A percentile compares a stretch with the other conserved stretches of the same genome.
Conservation (phyloP, 441 rosid species). For the Metrosideros polymorpha region DNA sequence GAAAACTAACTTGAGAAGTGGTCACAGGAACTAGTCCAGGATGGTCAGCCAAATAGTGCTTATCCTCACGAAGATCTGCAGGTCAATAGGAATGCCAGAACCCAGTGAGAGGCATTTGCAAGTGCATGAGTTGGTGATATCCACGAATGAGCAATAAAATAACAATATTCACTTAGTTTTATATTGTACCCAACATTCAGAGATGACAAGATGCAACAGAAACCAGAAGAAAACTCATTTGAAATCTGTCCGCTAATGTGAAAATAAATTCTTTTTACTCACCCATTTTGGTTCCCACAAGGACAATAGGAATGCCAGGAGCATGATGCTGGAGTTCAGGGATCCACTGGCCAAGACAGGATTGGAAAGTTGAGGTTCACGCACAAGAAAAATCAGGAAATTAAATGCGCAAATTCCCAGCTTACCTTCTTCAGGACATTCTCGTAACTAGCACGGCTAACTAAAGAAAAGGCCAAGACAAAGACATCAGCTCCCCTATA, state of each 20-base stretch:
- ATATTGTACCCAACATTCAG: background rate
- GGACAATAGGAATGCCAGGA: constrained; percentile 82
- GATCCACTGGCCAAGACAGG: constrained; percentile 61
- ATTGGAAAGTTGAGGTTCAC: background rate
- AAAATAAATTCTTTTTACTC: constrained; percentile 4
- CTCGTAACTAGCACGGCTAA: constrained; percentile 95
- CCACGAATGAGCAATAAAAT: background rate
- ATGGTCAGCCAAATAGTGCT: constrained; percentile 92
- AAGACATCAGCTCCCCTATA: constrained; percentile 97
- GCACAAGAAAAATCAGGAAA: background rate
- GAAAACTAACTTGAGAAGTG: constrained; percentile 64
- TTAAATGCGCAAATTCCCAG: background rate
- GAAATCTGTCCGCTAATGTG: background rate
- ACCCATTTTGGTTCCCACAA: constrained; percentile 97
- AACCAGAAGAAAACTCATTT: background rate
- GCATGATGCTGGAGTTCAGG: constrained; percentile 96
- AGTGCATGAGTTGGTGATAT: background rate
- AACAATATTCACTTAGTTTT: background rate
- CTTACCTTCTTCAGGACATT: constrained; percentile 84
- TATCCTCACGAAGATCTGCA: constrained; percentile 96
- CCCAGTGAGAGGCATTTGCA: background rate
- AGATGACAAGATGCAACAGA: background rate
- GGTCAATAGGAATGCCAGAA: background rate
- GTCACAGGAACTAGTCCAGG: constrained; percentile 93
- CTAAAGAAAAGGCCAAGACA: constrained; percentile 93